Evolutionary conservation across 257 asterid species (phyloP).

Genomic region (Nicotiana tomentosiformis): DNA sequence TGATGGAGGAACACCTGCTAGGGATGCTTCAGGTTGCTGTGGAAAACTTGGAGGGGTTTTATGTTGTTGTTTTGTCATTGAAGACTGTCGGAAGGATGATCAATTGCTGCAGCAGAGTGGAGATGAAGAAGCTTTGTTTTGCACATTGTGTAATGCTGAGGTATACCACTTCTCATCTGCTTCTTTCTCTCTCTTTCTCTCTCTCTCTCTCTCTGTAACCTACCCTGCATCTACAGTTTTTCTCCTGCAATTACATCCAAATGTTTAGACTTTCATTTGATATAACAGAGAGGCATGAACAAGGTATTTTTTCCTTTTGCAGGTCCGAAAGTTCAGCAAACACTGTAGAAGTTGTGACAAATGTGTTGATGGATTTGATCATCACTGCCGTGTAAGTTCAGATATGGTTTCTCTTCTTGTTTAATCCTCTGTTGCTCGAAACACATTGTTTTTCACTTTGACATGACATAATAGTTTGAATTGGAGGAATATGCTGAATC

Average conservation of each 20-base stretch:
- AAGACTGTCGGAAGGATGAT: slow-evolving; percentile 74
- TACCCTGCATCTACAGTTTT: neutral
- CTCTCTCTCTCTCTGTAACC: neutral
- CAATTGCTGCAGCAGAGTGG: slow-evolving; percentile 40
- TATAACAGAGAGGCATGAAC: neutral
- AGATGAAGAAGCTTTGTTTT: slow-evolving; percentile 90
- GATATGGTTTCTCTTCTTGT: slow-evolving; percentile 9
- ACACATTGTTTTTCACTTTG: neutral
- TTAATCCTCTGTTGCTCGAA: neutral
- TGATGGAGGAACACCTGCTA: slow-evolving; percentile 45
- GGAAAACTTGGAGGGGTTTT: slow-evolving; percentile 56
- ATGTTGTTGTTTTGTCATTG: slow-evolving; percentile 64
- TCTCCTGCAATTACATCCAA: neutral
- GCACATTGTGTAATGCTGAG: slow-evolving; percentile 97
- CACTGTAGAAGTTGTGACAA: slow-evolving; percentile 99
- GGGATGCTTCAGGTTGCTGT: slow-evolving; percentile 41
- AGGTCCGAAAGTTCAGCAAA: slow-evolving; percentile 92
- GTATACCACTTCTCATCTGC: slow-evolving; percentile 28
- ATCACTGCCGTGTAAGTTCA: slow-evolving; percentile 92
- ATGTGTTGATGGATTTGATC: slow-evolving; percentile 99
- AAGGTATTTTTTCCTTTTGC: slow-evolving; percentile 15
- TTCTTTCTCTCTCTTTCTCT: neutral
- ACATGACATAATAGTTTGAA: neutral
- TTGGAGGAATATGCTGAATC: neutral
- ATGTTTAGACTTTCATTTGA: neutral